These are phyloP conservation scores for Stagonosporopsis tanaceti DNA, from an alignment of 2,329 filamentous ascomycete genomes.

Conservation along the genomic window DNA sequence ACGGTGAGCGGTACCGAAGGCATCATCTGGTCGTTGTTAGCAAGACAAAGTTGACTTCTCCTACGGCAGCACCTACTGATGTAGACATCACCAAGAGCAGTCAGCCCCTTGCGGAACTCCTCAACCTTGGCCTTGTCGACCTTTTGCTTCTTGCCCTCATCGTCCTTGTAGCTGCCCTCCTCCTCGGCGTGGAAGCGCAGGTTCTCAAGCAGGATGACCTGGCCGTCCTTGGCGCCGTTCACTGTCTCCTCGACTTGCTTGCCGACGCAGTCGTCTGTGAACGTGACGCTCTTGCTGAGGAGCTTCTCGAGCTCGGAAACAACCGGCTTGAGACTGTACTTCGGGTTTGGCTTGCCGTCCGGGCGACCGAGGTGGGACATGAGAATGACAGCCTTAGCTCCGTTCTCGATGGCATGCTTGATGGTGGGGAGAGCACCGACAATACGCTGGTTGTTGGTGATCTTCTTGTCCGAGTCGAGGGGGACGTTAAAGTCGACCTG, in stretches of 20 bases:
- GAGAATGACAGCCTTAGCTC: slow-evolving; percentile 89
- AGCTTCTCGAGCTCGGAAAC: slow-evolving; percentile 91
- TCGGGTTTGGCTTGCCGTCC: slow-evolving; percentile 85
- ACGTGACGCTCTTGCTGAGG: slow-evolving; percentile 82
- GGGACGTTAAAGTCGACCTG: slow-evolving; percentile 99
- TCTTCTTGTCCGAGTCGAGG: slow-evolving; percentile 87
- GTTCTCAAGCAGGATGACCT: slow-evolving; percentile 94
- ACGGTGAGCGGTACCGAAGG: slow-evolving; percentile 97
- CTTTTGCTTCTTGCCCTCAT: slow-evolving; percentile 96
- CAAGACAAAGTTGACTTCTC: slow-evolving; percentile 13
- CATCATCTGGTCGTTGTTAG: slow-evolving; percentile 73
- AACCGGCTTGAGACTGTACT: slow-evolving; percentile 95
- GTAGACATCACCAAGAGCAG: slow-evolving; percentile 92
- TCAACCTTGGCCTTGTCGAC: slow-evolving; percentile 92
- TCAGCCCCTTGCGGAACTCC: slow-evolving; percentile 93
- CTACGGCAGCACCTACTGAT: slow-evolving; percentile 72
- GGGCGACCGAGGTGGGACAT: slow-evolving; percentile 99
- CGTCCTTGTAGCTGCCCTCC: slow-evolving; percentile 94
- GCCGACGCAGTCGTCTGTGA: slow-evolving; percentile 90
- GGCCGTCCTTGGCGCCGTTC: slow-evolving; percentile 79
- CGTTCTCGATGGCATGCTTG: slow-evolving; percentile 89
- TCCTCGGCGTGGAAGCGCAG: slow-evolving; percentile 98
- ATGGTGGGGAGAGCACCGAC: slow-evolving; percentile 94
- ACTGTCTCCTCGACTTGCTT: slow-evolving; percentile 89
- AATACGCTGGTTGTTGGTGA: slow-evolving; percentile 99